Conservation (phyloP, 495 filamentous ascomycete species). For the Physcia stellaris region DNA sequence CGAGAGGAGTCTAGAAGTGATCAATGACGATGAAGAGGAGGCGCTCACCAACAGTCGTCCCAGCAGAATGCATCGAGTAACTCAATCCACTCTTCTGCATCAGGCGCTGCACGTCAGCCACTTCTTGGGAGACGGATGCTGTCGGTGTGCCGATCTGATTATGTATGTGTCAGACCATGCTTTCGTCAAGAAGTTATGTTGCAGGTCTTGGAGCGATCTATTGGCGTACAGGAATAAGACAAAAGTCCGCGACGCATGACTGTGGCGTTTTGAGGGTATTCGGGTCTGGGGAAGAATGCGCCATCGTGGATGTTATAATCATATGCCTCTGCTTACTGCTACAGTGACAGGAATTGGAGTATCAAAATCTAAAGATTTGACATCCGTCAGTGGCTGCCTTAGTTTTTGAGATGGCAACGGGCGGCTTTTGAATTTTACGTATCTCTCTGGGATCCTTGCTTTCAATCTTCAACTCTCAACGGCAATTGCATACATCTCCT, state of each 20-base stretch:
- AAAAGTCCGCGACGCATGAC: slow-evolving; percentile 66
- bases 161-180: slow-evolving; percentile 1
- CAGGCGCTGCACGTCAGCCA: slow-evolving; percentile 81
- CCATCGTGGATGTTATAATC: too few relatives aligned
- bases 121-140: slow-evolving; percentile 71
- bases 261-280: slow-evolving; percentile 43
- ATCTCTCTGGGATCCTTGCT: too few relatives aligned
- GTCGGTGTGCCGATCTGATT: slow-evolving; percentile 63
- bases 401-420: too few relatives aligned
- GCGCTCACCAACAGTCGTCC: slow-evolving; percentile 81
- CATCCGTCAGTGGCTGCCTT: too few relatives aligned
- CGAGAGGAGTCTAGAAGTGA: not conserved
- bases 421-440: too few relatives aligned
- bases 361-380: too few relatives aligned
- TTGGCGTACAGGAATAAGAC: slow-evolving; percentile 56
- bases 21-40: too few relatives aligned
- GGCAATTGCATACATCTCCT: too few relatives aligned
- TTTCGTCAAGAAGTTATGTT: not conserved
- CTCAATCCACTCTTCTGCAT: slow-evolving; percentile 64
- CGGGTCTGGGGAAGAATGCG: not conserved
- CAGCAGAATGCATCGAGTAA: slow-evolving; percentile 82
- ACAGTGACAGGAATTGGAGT: too few relatives aligned
- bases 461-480: too few relatives aligned
- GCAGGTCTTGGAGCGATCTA: too few relatives aligned
- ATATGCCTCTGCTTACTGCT: too few relatives aligned